These are phyloP conservation scores for Eimeria falciformis DNA, from an alignment of 169 alveolate species.

Conservation along the genomic window DNA sequence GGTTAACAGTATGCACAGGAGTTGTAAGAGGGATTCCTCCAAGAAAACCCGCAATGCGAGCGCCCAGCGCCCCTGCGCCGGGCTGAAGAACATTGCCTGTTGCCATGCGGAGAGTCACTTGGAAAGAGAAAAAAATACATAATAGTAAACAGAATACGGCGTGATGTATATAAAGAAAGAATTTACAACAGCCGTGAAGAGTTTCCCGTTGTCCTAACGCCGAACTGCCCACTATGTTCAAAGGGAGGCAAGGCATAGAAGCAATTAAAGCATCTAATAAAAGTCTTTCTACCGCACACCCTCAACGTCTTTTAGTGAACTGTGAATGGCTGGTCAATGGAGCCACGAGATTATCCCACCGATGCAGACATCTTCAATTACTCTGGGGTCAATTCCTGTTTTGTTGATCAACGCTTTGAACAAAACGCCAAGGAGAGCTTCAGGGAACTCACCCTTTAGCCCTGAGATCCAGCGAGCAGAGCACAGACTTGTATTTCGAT, in stretches of 20 bases:
- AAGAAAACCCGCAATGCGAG: slow-evolving; percentile 89
- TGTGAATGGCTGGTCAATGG: too few relatives aligned
- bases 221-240: too few relatives aligned
- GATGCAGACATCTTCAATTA: slow-evolving; percentile 90
- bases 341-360: slow-evolving; percentile 81
- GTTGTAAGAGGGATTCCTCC: slow-evolving; percentile 89
- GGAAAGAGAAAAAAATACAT: not conserved
- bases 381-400: slow-evolving; percentile 86
- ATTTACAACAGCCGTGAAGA: too few relatives aligned
- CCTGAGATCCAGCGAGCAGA: slow-evolving; percentile 63
- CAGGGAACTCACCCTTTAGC: slow-evolving; percentile 91
- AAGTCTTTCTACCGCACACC: not conserved
- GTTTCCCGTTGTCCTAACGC: too few relatives aligned
- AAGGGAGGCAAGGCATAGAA: not conserved
- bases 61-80: slow-evolving; percentile 89
- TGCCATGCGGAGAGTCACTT: too few relatives aligned
- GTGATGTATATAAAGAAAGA: not conserved
- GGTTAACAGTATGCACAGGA: slow-evolving; percentile 88
- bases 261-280: too few relatives aligned
- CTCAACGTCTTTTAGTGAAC: not conserved
- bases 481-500: too few relatives aligned
- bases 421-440: slow-evolving; percentile 88
- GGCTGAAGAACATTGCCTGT: slow-evolving; percentile 81
- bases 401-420: slow-evolving; percentile 84
- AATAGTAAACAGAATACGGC: not conserved